Percentiles rank a stretch among this genome's conserved stretches.
These are phyloP conservation scores for Populus davidiana DNA, from an alignment of 345 rosid species.

Conservation along the genomic window DNA sequence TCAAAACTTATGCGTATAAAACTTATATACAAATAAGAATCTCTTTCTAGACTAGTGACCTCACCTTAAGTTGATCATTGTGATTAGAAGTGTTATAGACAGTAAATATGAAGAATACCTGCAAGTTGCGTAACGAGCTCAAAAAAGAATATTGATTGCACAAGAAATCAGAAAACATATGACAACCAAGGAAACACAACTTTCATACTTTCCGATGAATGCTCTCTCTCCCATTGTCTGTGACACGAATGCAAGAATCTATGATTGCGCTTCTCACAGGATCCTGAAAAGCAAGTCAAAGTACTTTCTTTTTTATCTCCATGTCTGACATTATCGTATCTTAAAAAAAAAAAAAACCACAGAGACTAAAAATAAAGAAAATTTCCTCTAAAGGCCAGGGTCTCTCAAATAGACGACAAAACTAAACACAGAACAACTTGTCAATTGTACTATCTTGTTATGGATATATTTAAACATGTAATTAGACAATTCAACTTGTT, in stretches of 20 bases:
- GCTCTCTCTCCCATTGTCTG: constrained; percentile 92
- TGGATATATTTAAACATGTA: background rate
- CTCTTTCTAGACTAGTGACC: constrained; percentile 21
- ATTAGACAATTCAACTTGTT: background rate
- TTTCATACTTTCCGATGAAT: constrained; percentile 79
- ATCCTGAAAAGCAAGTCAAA: constrained; percentile 38
- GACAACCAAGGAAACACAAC: background rate
- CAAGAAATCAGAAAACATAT: background rate
- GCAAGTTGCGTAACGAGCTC: constrained; percentile 26
- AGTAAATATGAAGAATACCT: constrained; percentile 88
- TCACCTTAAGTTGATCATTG: constrained; percentile 90
- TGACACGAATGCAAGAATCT: constrained; percentile 84
- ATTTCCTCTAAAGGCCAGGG: too few species aligned
- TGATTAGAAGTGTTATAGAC: constrained; percentile 83
- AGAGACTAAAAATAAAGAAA: too few species aligned
- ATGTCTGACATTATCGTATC: background rate
- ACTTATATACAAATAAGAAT: constrained; percentile 11
- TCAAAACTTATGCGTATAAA: constrained; percentile 26
- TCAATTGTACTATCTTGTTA: background rate
- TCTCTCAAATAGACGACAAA: too few species aligned
- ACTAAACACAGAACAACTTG: too few species aligned
- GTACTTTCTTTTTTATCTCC: background rate
- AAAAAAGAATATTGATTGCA: constrained; percentile 4
- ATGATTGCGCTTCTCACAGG: constrained; percentile 75
- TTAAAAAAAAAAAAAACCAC: background rate